A percentile compares a stretch with the other conserved stretches of the same genome.
phyloP scores from a whole-genome alignment of 129 eudicot genomes.

The Centaurea solstitialis region DNA sequence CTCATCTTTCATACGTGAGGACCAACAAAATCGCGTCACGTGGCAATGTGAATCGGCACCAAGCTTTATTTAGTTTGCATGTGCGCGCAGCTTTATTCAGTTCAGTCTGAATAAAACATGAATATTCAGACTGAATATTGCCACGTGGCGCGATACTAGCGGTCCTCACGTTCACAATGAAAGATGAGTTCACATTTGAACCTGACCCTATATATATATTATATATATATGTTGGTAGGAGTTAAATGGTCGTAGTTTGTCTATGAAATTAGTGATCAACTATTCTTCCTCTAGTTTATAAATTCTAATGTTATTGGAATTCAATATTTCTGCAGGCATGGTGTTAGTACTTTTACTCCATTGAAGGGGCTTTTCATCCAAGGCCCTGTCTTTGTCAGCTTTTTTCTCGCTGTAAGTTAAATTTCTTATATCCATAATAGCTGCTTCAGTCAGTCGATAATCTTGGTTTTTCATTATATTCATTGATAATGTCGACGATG shows the following conservation, averaged over 20 bases:
- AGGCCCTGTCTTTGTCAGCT: constrained; percentile 79
- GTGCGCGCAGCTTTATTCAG: too few relatives aligned
- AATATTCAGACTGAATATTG: too few relatives aligned
- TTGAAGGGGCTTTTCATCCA: constrained; percentile 75
- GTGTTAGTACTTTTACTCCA: constrained; percentile 86
- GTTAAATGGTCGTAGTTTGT: constrained; percentile 2
- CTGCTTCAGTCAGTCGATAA: not conserved
- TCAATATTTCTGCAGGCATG: constrained; percentile 54
- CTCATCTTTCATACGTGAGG: too few relatives aligned
- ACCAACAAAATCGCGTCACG: too few relatives aligned
- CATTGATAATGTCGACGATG: not conserved
- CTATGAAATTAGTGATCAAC: not conserved
- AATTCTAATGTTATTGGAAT: not conserved
- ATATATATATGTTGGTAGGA: not conserved
- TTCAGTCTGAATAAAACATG: too few relatives aligned
- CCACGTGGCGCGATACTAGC: too few relatives aligned
- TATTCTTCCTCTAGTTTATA: not conserved
- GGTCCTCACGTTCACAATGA: too few relatives aligned
- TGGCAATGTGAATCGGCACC: too few relatives aligned
- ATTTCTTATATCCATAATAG: not conserved
- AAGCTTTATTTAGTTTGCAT: too few relatives aligned
- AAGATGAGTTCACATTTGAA: too few relatives aligned
- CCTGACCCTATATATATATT: too few relatives aligned
- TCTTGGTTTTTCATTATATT: not conserved
- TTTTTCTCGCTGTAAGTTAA: constrained; percentile 85